Conservation (phyloP, 441 rosid genomes). For the Syzygium syzygioides region DNA sequence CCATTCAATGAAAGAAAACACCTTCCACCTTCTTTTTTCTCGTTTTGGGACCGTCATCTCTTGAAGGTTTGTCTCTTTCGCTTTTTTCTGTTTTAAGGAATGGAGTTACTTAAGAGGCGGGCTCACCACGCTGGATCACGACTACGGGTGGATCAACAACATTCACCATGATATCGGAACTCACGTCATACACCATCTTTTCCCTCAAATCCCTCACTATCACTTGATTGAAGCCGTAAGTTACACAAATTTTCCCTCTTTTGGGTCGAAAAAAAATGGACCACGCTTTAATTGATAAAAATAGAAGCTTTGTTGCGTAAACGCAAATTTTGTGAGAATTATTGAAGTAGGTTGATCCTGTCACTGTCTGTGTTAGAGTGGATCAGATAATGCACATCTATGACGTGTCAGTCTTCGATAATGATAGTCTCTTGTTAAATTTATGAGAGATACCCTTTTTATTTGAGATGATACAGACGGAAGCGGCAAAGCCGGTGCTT, state of each 20-base stretch:
- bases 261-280: not conserved
- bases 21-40: not conserved
- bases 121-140: conserved; percentile 80
- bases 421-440: not conserved
- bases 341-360: not conserved
- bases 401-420: not conserved
- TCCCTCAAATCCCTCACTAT: conserved; percentile 93
- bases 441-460: not conserved
- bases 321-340: not conserved
- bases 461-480: conserved; percentile 36
- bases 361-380: not conserved
- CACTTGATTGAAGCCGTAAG: conserved; percentile 78
- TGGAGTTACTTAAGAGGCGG: conserved; percentile 94
- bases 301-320: not conserved
- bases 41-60: not conserved
- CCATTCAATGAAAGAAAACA: not conserved
- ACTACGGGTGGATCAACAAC: conserved; percentile 67
- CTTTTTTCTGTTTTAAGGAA: conserved; percentile 32
- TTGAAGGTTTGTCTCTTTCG: not conserved
- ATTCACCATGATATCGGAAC: conserved; percentile 93
- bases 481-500: conserved; percentile 72
- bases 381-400: not conserved
- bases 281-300: not conserved
- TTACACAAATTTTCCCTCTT: not conserved
- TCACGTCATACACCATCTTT: conserved; percentile 85